Percentiles rank a stretch among this genome's conserved stretches.
Evolutionary conservation across 495 filamentous ascomycete species (phyloP).

Genomic region (Aspergillus kassunensis): DNA sequence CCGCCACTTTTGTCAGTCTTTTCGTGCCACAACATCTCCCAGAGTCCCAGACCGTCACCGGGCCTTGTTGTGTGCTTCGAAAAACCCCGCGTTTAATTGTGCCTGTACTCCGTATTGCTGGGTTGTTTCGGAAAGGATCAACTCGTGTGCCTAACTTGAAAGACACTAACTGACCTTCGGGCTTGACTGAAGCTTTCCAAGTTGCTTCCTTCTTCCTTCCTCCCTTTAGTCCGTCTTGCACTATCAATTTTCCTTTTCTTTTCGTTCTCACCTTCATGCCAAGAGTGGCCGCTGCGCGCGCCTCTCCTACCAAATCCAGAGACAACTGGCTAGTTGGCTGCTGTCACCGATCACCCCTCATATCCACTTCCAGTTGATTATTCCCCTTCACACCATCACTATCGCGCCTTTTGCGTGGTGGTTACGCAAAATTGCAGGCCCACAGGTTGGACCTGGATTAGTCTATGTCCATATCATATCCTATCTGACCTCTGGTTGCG

Average conservation of each 20-base stretch:
- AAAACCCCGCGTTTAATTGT: constrained; percentile 2
- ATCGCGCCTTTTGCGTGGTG: neutral
- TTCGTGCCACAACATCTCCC: neutral
- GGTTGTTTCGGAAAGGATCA: neutral
- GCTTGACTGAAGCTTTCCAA: neutral
- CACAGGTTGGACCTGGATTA: neutral
- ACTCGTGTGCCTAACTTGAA: neutral
- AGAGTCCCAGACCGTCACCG: too few relatives aligned
- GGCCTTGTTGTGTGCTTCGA: too few relatives aligned
- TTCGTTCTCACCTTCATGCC: neutral
- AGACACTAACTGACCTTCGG: neutral
- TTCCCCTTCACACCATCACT: too few relatives aligned
- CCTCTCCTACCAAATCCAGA: neutral
- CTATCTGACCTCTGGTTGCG: neutral
- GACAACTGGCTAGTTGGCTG: neutral
- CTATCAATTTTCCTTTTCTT: neutral
- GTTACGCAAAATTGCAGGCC: neutral
- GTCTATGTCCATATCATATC: neutral
- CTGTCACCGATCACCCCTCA: neutral
- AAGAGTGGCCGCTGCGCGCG: neutral
- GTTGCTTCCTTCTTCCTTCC: constrained; percentile 1
- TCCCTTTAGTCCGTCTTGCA: neutral
- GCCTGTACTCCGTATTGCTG: too few relatives aligned
- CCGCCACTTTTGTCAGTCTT: constrained; percentile 6
- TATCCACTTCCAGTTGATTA: too few relatives aligned